Conservation (phyloP, 2,329 filamentous ascomycete species). For the Aspergillus piperis region DNA sequence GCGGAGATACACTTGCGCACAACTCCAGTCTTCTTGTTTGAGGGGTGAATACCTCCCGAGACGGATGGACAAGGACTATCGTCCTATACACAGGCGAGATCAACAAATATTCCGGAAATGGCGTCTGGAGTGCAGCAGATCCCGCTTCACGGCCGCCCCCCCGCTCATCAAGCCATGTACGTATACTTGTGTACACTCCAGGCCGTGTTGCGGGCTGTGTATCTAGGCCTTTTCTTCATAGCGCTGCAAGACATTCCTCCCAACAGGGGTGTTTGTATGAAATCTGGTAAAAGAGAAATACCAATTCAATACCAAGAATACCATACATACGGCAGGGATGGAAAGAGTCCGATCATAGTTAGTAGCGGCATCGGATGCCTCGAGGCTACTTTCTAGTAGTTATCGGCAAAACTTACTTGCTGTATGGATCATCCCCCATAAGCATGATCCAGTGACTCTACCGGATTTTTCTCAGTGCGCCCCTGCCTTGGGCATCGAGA, state of each 20-base stretch:
- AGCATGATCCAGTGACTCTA: neutral
- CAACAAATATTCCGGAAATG: slow-evolving; percentile 4
- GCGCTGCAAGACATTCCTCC: neutral
- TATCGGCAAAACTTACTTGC: neutral
- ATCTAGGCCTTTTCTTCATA: neutral
- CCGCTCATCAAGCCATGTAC: neutral
- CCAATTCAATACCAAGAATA: neutral
- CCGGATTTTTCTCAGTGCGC: neutral
- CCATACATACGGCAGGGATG: slow-evolving; percentile 2
- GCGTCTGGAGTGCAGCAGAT: slow-evolving; percentile 15
- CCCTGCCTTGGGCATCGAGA: neutral
- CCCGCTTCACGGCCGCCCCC: neutral
- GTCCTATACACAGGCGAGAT: neutral
- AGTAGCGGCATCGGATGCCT: too few relatives aligned
- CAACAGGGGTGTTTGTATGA: neutral
- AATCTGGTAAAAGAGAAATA: neutral
- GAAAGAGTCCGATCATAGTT: neutral
- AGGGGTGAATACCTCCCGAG: neutral
- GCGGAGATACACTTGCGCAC: neutral
- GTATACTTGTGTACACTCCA: neutral
- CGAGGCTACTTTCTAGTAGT: neutral
- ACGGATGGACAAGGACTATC: too few relatives aligned
- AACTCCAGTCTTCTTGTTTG: slow-evolving; percentile 8
- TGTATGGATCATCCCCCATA: neutral
- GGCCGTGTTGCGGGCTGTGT: neutral